These are phyloP conservation scores for Oryza officinalis DNA, from an alignment of 176 grass and related monocot genomes.

Conservation along the genomic window DNA sequence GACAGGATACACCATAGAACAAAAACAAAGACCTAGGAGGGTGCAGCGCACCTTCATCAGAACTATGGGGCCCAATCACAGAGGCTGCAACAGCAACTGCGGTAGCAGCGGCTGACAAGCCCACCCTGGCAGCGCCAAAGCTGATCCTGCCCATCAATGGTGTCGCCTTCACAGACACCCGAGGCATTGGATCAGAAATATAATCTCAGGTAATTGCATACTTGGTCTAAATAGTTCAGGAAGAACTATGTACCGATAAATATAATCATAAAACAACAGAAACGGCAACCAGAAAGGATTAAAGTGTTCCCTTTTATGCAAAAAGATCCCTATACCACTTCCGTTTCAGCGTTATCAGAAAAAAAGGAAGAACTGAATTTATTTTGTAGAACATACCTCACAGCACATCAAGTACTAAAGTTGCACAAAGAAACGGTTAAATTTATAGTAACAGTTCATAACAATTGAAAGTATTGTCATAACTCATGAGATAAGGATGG, in stretches of 20 bases:
- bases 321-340: not conserved
- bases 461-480: not conserved
- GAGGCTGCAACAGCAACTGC: slow-evolving; percentile 18
- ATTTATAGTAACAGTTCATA: not conserved
- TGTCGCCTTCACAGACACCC: not conserved
- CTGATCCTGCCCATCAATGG: not conserved
- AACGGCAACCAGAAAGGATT: not conserved
- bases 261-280: slow-evolving; percentile 21
- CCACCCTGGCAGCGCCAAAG: slow-evolving; percentile 2
- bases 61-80: not conserved
- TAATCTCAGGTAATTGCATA: not conserved
- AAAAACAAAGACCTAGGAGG: not conserved
- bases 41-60: slow-evolving; percentile 27
- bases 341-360: slow-evolving; percentile 10
- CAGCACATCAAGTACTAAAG: not conserved
- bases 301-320: slow-evolving; percentile 2
- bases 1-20: not conserved
- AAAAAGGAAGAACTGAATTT: slow-evolving; percentile 6
- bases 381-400: not conserved
- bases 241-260: slow-evolving; percentile 1
- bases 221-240: not conserved
- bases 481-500: not conserved
- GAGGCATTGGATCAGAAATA: not conserved
- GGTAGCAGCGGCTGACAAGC: not conserved
- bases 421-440: not conserved